phyloP scores from a whole-genome alignment of 1,139 yeast species.

The Scheffersomyces illinoinensis region DNA sequence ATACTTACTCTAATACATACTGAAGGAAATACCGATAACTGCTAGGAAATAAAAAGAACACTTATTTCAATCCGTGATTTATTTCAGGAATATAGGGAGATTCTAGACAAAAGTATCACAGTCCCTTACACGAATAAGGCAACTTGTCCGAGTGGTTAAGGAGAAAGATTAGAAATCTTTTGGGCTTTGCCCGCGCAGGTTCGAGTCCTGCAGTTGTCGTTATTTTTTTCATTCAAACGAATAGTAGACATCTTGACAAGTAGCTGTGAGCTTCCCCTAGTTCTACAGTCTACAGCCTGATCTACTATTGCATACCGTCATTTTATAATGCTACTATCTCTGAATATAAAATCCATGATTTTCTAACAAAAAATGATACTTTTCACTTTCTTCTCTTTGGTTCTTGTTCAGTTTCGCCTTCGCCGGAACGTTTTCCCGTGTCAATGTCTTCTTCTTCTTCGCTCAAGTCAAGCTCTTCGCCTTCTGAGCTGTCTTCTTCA shows the following conservation, averaged over 20 bases:
- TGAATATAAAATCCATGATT: not conserved
- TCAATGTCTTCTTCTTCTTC: conserved; percentile 43
- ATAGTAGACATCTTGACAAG: not conserved
- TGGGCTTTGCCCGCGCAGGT: conserved; percentile 59
- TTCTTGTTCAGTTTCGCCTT: not conserved
- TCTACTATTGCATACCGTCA: not conserved
- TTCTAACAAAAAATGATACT: no score
- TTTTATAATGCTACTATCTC: not conserved
- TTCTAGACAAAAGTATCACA: no score
- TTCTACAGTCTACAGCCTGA: not conserved
- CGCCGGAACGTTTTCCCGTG: not conserved
- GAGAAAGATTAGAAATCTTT: conserved; percentile 40
- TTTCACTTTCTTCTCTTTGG: not conserved
- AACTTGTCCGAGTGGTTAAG: conserved; percentile 41
- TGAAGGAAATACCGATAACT: no score
- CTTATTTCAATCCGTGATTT: no score
- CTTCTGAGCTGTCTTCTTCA: conserved; percentile 53
- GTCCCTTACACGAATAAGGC: conserved; percentile 7
- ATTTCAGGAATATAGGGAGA: no score
- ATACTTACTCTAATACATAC: no score
- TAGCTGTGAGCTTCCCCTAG: not conserved
- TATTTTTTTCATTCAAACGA: conserved; percentile 3
- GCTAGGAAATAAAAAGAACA: no score
- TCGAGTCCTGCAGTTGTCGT: conserved; percentile 52
- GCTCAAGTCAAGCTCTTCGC: conserved; percentile 57